Conservation (phyloP, 169 alveolate species). For the Babesia microti region DNA sequence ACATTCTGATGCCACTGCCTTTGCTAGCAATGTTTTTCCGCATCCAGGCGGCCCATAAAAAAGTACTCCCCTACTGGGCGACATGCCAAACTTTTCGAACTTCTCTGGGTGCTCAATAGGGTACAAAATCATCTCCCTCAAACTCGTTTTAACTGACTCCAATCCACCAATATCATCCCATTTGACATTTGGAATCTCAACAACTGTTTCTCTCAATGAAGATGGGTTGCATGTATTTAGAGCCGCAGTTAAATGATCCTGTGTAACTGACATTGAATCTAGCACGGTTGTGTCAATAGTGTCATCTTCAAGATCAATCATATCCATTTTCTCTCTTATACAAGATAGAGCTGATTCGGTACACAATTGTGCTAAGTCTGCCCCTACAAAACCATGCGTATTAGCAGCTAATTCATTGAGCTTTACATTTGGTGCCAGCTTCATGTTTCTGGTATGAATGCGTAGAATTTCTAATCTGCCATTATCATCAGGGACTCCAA, state of each 20-base stretch:
- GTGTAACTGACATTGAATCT: conserved; percentile 97
- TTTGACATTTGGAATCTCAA: conserved; percentile 95
- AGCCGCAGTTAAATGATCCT: conserved; percentile 94
- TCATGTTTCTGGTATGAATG: conserved; percentile 98
- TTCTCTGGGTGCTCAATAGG: conserved; percentile 95
- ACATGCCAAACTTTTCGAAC: conserved; percentile 95
- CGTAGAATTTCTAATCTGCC: conserved; percentile 97
- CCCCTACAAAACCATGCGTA: conserved; percentile 99
- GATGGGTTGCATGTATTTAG: conserved; percentile 94
- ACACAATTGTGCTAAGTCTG: conserved; percentile 92
- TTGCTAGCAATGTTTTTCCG: conserved; percentile 97
- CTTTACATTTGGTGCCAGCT: conserved; percentile 93
- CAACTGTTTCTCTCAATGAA: conserved; percentile 93
- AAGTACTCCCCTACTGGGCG: conserved; percentile 97
- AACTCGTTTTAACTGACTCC: conserved; percentile 86
- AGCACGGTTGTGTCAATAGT: conserved; percentile 95
- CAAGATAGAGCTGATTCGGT: conserved; percentile 96
- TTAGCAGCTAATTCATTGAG: conserved; percentile 94
- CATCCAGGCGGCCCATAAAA: conserved; percentile 99
- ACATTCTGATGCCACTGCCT: conserved; percentile 98
- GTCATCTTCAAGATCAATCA: conserved; percentile 96
- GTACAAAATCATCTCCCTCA: conserved; percentile 95
- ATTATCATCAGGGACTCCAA: conserved; percentile 99
- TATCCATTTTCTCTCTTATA: conserved; percentile 98
- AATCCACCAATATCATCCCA: conserved; percentile 99